Percentiles rank a stretch among this genome's conserved stretches.
Conservation (phyloP, 2,329 filamentous ascomycete species). For the Claviceps monticola region DNA sequence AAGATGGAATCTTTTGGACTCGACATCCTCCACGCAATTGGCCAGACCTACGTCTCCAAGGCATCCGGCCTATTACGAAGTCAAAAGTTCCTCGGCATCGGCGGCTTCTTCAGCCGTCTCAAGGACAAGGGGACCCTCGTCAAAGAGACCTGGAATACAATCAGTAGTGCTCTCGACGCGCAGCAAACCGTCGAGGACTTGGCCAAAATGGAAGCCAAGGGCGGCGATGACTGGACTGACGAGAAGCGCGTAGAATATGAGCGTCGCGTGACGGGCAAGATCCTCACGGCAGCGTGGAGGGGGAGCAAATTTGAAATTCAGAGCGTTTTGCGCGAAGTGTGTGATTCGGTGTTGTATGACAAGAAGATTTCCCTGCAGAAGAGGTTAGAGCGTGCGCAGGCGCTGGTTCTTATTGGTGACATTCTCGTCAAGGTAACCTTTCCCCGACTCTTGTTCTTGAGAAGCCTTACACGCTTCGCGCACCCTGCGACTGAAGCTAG, state of each 20-base stretch:
- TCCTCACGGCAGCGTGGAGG: slow-evolving; percentile 89
- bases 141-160: slow-evolving; percentile 98
- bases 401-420: slow-evolving; percentile 75
- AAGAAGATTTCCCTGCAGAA: slow-evolving; percentile 71
- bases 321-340: slow-evolving; percentile 86
- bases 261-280: slow-evolving; percentile 91
- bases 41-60: slow-evolving; percentile 79
- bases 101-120: slow-evolving; percentile 83
- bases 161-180: slow-evolving; percentile 88
- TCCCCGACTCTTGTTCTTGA: background rate
- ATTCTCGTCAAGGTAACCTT: slow-evolving; percentile 71
- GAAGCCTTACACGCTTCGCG: too few species aligned
- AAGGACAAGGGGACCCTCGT: slow-evolving; percentile 95
- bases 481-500: too few species aligned
- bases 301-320: slow-evolving; percentile 98
- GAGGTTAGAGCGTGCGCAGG: slow-evolving; percentile 80
- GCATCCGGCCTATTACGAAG: slow-evolving; percentile 78
- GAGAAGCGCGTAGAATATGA: slow-evolving; percentile 95
- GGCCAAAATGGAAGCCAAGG: slow-evolving; percentile 87
- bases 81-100: slow-evolving; percentile 93
- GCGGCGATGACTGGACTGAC: slow-evolving; percentile 95
- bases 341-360: slow-evolving; percentile 70
- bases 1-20: slow-evolving; percentile 99
- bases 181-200: slow-evolving; percentile 99
- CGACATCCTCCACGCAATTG: slow-evolving; percentile 91